Evolutionary conservation across 2,329 filamentous ascomycete species (phyloP), one percentile per base, ranked within the genome.

Genomic region (Cladosporium oxysporum): DNA sequence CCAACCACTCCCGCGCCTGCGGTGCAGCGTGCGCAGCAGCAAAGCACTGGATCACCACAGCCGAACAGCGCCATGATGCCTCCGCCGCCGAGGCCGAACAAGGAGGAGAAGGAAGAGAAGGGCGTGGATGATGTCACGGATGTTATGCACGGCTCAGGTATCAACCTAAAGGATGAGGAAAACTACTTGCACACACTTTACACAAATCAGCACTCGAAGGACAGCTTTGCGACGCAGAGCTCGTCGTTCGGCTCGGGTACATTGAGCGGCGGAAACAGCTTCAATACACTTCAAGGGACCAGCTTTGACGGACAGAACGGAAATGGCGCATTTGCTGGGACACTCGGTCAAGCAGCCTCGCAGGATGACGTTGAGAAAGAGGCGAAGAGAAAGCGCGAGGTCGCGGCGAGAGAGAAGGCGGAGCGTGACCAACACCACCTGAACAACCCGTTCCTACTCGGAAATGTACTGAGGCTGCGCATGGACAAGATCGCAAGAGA

Each of bases 111-210:
- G 66, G 90, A 90, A 66, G 83, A 83, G 69, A 85, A 87, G 52
- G 80, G 82, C 58, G 78, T 83, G 14, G 92, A 93, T 72, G 92
- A 96, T 73, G 85, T 93, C 55, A 91, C 90, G 70, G 93, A 97
- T 79, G 91, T 93, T 60, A 79, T 97, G 64, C 89, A 90, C 21
- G 91, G 91, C 21, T 94, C 92, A 18, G 93, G 92, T 59, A 92
- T 97, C 69, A 91, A 97, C 80, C 79, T 97, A 57, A 88, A 90
- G 66, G 92, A 92, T 69, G 93, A 97, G 77, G 92, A 96, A 74
- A 91, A 93, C 71, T 91, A 88, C 70, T 83, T 95, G 77, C 89
- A 91, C 53, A 88, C 87, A 66, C 82, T 88, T 65, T 90, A 88
- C 74, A 85, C 86, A 53, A 80, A 79, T 74, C 74, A 81, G 74